Percentiles rank a stretch among this genome's conserved stretches.
phyloP scores from a whole-genome alignment of 2,329 filamentous ascomycete species.

The Aspergillus arachidicola region DNA sequence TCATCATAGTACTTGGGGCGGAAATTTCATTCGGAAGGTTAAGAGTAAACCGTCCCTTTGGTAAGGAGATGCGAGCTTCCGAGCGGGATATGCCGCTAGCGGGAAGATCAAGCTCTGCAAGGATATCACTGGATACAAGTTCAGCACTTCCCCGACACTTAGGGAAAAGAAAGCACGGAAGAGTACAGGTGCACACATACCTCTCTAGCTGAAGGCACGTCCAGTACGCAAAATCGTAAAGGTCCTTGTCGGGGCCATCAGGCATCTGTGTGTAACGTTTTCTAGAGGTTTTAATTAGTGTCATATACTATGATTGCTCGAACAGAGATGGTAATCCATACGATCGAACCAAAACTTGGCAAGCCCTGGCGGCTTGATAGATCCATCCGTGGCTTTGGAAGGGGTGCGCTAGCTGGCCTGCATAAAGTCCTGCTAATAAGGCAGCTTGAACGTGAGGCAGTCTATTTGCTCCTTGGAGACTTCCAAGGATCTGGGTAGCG shows the following conservation, averaged over 20 bases:
- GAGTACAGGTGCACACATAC: slow-evolving; percentile 47
- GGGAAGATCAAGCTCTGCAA: slow-evolving; percentile 77
- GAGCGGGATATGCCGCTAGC: slow-evolving; percentile 62
- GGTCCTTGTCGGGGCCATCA: slow-evolving; percentile 54
- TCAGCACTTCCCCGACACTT: background rate
- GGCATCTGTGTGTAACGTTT: slow-evolving; percentile 38
- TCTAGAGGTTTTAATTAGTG: slow-evolving; percentile 19
- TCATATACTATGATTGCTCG: background rate
- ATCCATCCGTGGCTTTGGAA: slow-evolving; percentile 81
- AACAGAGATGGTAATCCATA: slow-evolving; percentile 34
- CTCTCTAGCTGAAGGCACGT: slow-evolving; percentile 91
- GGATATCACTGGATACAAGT: slow-evolving; percentile 67
- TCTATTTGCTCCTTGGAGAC: slow-evolving; percentile 75
- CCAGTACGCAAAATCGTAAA: slow-evolving; percentile 81
- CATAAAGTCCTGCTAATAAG: slow-evolving; percentile 83
- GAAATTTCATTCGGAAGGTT: slow-evolving; percentile 34
- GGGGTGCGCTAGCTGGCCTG: slow-evolving; percentile 82
- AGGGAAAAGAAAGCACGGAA: background rate
- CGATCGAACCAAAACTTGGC: slow-evolving; percentile 75
- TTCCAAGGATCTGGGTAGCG: slow-evolving; percentile 83
- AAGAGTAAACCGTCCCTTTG: slow-evolving; percentile 40
- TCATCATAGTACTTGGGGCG: slow-evolving; percentile 45
- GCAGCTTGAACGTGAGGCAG: slow-evolving; percentile 83
- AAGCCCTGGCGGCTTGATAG: slow-evolving; percentile 60
- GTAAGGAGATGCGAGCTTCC: slow-evolving; percentile 50